Evolutionary conservation across 768 basidiomycete species (phyloP).

Genomic region (Flagelloscypha sp.): DNA sequence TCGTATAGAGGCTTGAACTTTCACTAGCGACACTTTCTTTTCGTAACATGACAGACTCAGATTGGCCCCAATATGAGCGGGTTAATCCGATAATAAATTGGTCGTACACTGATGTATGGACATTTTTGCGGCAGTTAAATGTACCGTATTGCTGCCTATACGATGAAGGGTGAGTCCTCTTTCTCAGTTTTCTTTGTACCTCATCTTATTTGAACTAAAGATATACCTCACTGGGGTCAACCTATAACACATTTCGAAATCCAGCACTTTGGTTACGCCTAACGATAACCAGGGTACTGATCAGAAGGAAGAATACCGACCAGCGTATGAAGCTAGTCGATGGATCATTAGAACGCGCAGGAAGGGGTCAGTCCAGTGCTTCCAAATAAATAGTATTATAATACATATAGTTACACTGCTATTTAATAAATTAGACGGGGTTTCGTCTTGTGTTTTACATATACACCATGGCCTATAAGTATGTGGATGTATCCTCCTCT

Average conservation of each 20-base stretch:
- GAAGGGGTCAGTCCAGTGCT: too few species aligned
- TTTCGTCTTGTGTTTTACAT: too few species aligned
- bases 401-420: too few species aligned
- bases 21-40: slow-evolving; percentile 60
- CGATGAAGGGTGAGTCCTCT: slow-evolving; percentile 68
- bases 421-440: too few species aligned
- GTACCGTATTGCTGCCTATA: slow-evolving; percentile 88
- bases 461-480: too few species aligned
- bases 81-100: slow-evolving; percentile 96
- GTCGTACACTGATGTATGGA: slow-evolving; percentile 87
- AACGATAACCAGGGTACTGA: too few species aligned
- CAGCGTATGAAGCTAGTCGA: too few species aligned
- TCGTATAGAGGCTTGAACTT: not conserved
- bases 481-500: too few species aligned
- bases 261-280: slow-evolving; percentile 52
- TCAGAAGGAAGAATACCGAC: too few species aligned
- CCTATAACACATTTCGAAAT: slow-evolving; percentile 90
- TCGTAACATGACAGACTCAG: slow-evolving; percentile 74
- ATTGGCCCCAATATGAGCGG: slow-evolving; percentile 85
- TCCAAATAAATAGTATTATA: too few species aligned
- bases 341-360: too few species aligned
- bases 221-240: slow-evolving; percentile 97
- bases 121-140: slow-evolving; percentile 61
- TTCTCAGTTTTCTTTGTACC: slow-evolving; percentile 3
- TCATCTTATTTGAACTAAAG: slow-evolving; percentile 28